phyloP scores from a whole-genome alignment of 352 stramenopile genomes.

The Globisporangium lucens region DNA sequence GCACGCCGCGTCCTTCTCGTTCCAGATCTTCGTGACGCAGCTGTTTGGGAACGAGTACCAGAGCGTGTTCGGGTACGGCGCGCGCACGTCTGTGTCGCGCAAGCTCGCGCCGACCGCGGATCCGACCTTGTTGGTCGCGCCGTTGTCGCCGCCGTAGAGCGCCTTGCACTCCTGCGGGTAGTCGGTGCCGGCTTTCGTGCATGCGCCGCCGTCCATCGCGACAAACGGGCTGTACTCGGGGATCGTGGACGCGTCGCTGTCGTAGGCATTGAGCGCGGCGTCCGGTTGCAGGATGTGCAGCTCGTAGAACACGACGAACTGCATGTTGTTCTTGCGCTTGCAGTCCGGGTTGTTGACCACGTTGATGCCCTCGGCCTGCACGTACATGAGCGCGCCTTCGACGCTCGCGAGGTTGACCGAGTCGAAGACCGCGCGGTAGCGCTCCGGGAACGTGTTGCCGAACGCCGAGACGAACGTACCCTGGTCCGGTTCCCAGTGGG shows the following conservation, averaged over 20 bases:
- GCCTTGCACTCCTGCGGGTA: slow-evolving; percentile 27
- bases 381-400: slow-evolving; percentile 77
- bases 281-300: slow-evolving; percentile 50
- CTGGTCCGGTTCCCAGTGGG: slow-evolving; percentile 14
- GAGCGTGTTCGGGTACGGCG: slow-evolving; percentile 49
- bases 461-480: slow-evolving; percentile 17
- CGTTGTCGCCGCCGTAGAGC: slow-evolving; percentile 16
- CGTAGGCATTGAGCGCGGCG: slow-evolving; percentile 32
- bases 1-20: slow-evolving; percentile 34
- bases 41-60: slow-evolving; percentile 73
- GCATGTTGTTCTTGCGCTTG: slow-evolving; percentile 65
- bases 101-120: slow-evolving; percentile 35
- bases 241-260: slow-evolving; percentile 19
- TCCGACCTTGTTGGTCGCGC: slow-evolving; percentile 24
- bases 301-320: slow-evolving; percentile 74
- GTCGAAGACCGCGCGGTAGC: slow-evolving; percentile 50
- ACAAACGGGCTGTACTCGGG: slow-evolving; percentile 53
- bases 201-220: slow-evolving; percentile 58
- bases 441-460: slow-evolving; percentile 25
- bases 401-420: slow-evolving; percentile 75
- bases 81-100: slow-evolving; percentile 33
- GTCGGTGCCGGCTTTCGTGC: slow-evolving; percentile 25
- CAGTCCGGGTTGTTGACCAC: slow-evolving; percentile 32
- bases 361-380: slow-evolving; percentile 76
- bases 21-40: slow-evolving; percentile 42